These are phyloP conservation scores for Dendrobium huoshanense DNA, from an alignment of 106 monocot species.

Conservation along the genomic window DNA sequence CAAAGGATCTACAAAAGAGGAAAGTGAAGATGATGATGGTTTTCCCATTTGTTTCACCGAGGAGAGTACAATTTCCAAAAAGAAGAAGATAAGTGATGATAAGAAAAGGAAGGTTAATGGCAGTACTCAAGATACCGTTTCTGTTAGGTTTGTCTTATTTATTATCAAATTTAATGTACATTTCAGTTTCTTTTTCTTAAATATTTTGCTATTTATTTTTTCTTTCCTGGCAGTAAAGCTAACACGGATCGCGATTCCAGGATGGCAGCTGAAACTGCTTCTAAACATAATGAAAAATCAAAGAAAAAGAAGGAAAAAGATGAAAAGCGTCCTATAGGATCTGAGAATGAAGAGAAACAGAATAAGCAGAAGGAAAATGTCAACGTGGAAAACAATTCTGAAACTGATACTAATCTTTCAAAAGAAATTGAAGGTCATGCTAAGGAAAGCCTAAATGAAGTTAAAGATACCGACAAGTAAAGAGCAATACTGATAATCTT, in stretches of 20 bases:
- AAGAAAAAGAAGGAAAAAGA: conserved; percentile 40
- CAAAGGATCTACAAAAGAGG: conserved; percentile 14
- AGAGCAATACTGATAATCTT: not conserved
- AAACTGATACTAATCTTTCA: conserved; percentile 5
- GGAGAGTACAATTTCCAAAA: conserved; percentile 17
- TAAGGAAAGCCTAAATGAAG: conserved; percentile 14
- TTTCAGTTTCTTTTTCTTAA: not conserved
- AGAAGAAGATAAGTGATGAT: conserved; percentile 8
- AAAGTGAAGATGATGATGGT: conserved; percentile 98
- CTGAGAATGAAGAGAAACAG: conserved; percentile 18
- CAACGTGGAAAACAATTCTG: conserved; percentile 21
- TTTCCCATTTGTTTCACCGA: conserved; percentile 50
- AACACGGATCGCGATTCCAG: not conserved
- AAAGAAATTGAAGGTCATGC: conserved; percentile 4
- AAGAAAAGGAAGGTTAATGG: conserved; percentile 22
- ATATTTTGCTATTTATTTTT: not conserved
- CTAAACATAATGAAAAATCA: conserved; percentile 14
- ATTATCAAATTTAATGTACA: not conserved
- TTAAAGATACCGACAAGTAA: conserved; percentile 17
- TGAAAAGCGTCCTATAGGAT: conserved; percentile 5
- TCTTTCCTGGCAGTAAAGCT: conserved; percentile 13
- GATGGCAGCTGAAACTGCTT: not conserved
- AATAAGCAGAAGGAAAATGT: conserved; percentile 36
- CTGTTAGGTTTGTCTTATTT: conserved; percentile 24
- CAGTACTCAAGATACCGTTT: conserved; percentile 7